Evolutionary conservation across 1,284 basidiomycete genomes (phyloP), one percentile per base, ranked within the genome.

Genomic region (Phylloporus sp.): DNA sequence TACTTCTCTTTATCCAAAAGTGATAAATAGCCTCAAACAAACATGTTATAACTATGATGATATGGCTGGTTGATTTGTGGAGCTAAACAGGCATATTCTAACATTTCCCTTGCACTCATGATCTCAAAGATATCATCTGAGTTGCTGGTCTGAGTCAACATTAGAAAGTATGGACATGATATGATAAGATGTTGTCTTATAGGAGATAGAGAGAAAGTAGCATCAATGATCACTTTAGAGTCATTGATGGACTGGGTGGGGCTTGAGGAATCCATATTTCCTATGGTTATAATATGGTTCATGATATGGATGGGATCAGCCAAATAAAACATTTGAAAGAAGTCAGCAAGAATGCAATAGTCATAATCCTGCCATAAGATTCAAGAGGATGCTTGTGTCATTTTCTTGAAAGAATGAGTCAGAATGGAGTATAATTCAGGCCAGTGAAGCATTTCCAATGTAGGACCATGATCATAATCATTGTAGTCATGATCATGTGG

Each of bases 381-480:
- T n/a, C 42, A 46, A 22, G 42, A 20, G 4, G 42, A n/a, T 15
- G 42, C 42, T n/a, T 46, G 42, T 3, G 22, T n/a, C 42, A 46
- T 46, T 4, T 46, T 20, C 11, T 24, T 6, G 24, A n/a, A 46
- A n/a, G 42, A n/a, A 46, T 37, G 34, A 15, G 34, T 37, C 15
- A 37, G 34, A 15, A 37, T 37, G 34, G 34, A 37, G 15, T 37
- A 24, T 11, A n/a, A 10, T 46, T 6, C 22, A n/a, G 56, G 58
- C 3, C 37, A 34, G 13, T 64, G 52, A 3, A 70, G 62, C 53
- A 63, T 62, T 4, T 70, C 54, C 12, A 70, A 13, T 1, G 61
- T 65, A 1, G 63, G 60, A 0, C 61, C 64, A 57, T 60, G 6
- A 7, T 70, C 46, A 54, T 70, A 70, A 8, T 66, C n/a, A 46